These are phyloP conservation scores for Solanum pinnatisectum DNA, from an alignment of 257 asterid species.

Conservation along the genomic window DNA sequence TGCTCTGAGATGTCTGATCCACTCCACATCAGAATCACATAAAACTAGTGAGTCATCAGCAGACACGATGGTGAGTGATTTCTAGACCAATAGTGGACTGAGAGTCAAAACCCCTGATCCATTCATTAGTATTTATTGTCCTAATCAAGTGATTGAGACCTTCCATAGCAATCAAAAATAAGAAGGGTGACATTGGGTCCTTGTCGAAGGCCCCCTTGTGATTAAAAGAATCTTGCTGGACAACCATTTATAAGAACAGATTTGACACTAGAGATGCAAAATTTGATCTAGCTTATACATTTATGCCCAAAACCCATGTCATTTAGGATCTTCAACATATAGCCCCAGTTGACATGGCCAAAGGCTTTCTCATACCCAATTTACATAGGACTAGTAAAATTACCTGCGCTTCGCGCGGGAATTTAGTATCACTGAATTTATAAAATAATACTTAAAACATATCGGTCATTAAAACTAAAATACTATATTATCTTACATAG, in stretches of 20 bases:
- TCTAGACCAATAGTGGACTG: neutral
- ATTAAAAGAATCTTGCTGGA: neutral
- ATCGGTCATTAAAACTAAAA: no score
- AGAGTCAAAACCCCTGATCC: neutral
- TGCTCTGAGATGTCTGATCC: neutral
- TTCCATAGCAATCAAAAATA: neutral
- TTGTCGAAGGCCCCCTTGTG: neutral
- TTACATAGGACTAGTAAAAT: neutral
- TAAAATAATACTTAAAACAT: no score
- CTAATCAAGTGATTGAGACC: neutral
- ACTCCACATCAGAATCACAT: neutral
- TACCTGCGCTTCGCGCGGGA: no score
- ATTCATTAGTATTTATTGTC: neutral
- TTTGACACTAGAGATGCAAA: neutral
- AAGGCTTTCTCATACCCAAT: neutral
- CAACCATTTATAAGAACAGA: neutral
- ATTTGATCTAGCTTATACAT: neutral
- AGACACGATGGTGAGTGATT: neutral
- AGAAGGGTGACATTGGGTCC: neutral
- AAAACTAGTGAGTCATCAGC: neutral
- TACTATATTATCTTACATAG: no score
- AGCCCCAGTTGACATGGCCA: neutral
- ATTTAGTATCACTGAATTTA: no score
- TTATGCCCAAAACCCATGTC: neutral
- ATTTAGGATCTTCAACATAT: neutral